phyloP scores from a whole-genome alignment of 495 filamentous ascomycete genomes.

The Cercophora sp. region DNA sequence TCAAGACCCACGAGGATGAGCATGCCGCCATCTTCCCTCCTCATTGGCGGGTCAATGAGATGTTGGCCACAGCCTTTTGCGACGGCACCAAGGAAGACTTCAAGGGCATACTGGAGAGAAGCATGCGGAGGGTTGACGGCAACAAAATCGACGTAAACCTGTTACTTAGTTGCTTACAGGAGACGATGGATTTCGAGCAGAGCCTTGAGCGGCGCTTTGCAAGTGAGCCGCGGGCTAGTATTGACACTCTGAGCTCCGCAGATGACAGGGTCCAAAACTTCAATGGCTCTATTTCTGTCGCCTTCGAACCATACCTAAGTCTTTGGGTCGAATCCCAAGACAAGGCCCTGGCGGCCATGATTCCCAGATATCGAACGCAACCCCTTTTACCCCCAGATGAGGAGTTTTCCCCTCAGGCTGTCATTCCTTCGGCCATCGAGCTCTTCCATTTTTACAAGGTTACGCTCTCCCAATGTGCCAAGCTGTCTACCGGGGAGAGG shows the following conservation, averaged over 20 bases:
- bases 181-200: slow-evolving; percentile 97
- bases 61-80: slow-evolving; percentile 87
- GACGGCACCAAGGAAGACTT: slow-evolving; percentile 95
- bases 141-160: slow-evolving; percentile 87
- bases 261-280: slow-evolving; percentile 77
- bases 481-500: slow-evolving; percentile 83
- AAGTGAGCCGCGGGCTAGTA: slow-evolving; percentile 73
- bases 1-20: slow-evolving; percentile 95
- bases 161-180: slow-evolving; percentile 85
- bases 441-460: slow-evolving; percentile 95
- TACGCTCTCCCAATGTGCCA: slow-evolving; percentile 88
- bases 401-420: slow-evolving; percentile 86
- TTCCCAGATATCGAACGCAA: slow-evolving; percentile 85
- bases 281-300: slow-evolving; percentile 90
- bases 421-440: slow-evolving; percentile 90
- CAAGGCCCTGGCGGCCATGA: slow-evolving; percentile 76
- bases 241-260: slow-evolving; percentile 81
- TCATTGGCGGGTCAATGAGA: slow-evolving; percentile 86
- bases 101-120: slow-evolving; percentile 83
- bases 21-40: slow-evolving; percentile 84
- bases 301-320: slow-evolving; percentile 94
- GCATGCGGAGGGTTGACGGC: slow-evolving; percentile 72
- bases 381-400: slow-evolving; percentile 78
- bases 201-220: slow-evolving; percentile 80
- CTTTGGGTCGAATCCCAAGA: slow-evolving; percentile 97